These are phyloP conservation scores for Capsella bursapastoris DNA, from an alignment of 345 rosid genomes.

Conservation along the genomic window DNA sequence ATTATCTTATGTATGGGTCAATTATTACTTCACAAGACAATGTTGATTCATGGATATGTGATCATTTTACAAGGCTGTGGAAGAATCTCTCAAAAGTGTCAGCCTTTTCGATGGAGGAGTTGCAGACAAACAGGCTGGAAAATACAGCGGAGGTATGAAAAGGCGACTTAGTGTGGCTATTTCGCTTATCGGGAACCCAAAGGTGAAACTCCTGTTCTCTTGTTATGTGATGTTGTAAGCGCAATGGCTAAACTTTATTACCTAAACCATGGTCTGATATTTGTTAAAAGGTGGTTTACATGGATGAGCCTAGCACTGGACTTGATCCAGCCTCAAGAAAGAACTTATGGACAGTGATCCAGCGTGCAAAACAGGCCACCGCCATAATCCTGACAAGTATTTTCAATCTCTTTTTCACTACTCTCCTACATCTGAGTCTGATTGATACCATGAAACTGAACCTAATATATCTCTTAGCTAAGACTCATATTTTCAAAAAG, in stretches of 20 bases:
- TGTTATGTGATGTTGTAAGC: slow-evolving; percentile 3
- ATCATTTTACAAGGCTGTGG: slow-evolving; percentile 69
- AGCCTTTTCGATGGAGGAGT: slow-evolving; percentile 84
- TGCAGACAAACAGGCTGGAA: slow-evolving; percentile 85
- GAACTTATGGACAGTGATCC: slow-evolving; percentile 85
- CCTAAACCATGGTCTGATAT: slow-evolving; percentile 15
- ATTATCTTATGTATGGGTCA: background rate
- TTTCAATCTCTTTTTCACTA: slow-evolving; percentile 17
- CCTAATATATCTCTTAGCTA: background rate
- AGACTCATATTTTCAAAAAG: background rate
- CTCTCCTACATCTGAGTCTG: background rate
- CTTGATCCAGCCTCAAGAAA: slow-evolving; percentile 95
- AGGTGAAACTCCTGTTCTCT: slow-evolving; percentile 49
- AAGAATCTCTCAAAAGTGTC: slow-evolving; percentile 79
- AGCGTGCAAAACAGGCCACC: slow-evolving; percentile 75
- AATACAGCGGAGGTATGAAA: slow-evolving; percentile 99
- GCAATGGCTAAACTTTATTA: background rate
- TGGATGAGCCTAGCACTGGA: slow-evolving; percentile 99
- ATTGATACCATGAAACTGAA: background rate
- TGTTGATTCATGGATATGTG: slow-evolving; percentile 27
- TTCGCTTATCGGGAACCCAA: slow-evolving; percentile 93
- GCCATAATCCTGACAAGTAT: slow-evolving; percentile 85
- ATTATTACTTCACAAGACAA: background rate
- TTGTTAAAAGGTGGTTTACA: slow-evolving; percentile 73
- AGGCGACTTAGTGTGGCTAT: slow-evolving; percentile 97